A percentile compares a stretch with the other conserved stretches of the same genome.
Evolutionary conservation across 148 eudicot species (phyloP).

Genomic region (Amaranthus palmeri): DNA sequence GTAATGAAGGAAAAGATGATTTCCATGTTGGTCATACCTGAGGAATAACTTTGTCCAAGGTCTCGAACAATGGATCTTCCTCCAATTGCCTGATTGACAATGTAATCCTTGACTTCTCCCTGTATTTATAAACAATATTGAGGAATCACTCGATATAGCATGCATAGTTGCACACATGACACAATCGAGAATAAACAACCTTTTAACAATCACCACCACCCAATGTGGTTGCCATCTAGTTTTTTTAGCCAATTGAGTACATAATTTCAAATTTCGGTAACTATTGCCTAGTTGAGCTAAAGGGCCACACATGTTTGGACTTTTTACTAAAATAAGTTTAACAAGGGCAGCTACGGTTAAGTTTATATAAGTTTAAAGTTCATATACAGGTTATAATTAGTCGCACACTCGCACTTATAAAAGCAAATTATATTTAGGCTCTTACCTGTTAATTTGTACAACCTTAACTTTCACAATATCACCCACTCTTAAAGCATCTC

Average conservation of each 20-base stretch:
- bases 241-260: background rate
- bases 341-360: too few relatives aligned
- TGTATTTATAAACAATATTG: constrained; percentile 26
- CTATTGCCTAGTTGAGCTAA: too few relatives aligned
- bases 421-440: background rate
- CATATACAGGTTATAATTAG: too few relatives aligned
- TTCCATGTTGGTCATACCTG: constrained; percentile 43
- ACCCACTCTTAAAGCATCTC: constrained; percentile 71
- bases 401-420: too few relatives aligned
- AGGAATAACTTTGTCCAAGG: constrained; percentile 88
- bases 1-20: background rate
- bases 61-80: constrained; percentile 94
- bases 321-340: too few relatives aligned
- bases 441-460: constrained; percentile 64
- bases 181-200: background rate
- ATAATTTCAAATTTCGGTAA: too few relatives aligned
- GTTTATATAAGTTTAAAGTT: too few relatives aligned
- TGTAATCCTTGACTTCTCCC: constrained; percentile 66
- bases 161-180: background rate
- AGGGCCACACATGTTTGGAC: too few relatives aligned
- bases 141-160: background rate
- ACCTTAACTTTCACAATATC: constrained; percentile 76
- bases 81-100: constrained; percentile 89
- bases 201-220: background rate
- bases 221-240: background rate